Base-by-base conservation (phyloP, 768 basidiomycete genomes). In the Calocybe indica region DNA sequence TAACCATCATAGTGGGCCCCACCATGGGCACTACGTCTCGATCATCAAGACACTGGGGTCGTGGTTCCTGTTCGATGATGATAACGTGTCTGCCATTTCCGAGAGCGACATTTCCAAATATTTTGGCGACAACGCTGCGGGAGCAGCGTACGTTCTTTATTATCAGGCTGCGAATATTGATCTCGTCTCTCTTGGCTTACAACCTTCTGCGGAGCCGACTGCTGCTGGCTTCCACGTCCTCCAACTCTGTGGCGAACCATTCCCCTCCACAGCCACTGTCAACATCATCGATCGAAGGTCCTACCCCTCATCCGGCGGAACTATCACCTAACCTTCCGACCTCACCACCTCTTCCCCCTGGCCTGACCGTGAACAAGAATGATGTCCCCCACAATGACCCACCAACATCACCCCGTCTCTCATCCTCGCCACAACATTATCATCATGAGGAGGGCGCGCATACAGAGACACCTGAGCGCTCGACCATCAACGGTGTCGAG, bases 21-120 rank as follows among this genome's bases (percentile, higher is more conserved):
- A 96, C 62, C 96, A 98, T 58, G 96, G 96, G 1, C 96, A 99
- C 71, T 99, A 99, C 64, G 83, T 98, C 55, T 88, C 94, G 55
- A 85, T 98, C 58, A 87, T 97, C 64, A 92, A 90, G 62, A 87
- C 88, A 2, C 75, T 79, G 51, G 86, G 82, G 35, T 64, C 76
- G 42, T 99, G 96, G 96, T 74, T 92, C 50, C 75, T 95, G 42
- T 98, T 97, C 57, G 96, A 99, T 67, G 96, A 99, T 65, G 92
- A 96, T 56, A 88, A 80, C 50, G 92, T 99, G 45, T 87, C 85
- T 39, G 71, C 85, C 1, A 85, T 99, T 59, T 80, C 86, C 55
- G 95, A 98, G 65, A 72, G 71, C 42, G 95, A 98, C 52, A 94
- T 99, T 50, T 77, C 83, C 43, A 87, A 85, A 60, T 99, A 95